A percentile compares a stretch with the other conserved stretches of the same genome.
Conservation (phyloP, 2,329 filamentous ascomycete genomes). For the Penicillium sp. region DNA sequence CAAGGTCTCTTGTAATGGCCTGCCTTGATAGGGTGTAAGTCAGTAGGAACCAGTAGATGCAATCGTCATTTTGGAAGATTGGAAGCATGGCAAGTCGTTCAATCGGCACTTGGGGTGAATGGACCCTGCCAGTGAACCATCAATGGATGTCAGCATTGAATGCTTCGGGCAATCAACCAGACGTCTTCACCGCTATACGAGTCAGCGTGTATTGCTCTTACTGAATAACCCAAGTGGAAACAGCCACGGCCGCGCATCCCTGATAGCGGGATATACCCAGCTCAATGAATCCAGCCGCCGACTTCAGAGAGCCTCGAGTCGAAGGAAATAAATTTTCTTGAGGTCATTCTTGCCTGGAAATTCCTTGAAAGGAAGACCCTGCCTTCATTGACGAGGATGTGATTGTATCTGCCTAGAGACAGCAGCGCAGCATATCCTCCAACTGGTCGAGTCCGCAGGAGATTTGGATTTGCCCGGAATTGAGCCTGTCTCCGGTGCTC, state of each 20-base stretch:
- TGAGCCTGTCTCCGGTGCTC: not conserved
- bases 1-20: slow-evolving; percentile 10
- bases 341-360: not conserved
- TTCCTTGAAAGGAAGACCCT: not conserved
- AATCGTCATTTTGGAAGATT: not conserved
- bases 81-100: not conserved
- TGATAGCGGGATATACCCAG: not conserved
- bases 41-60: not conserved
- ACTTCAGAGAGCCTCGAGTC: not conserved
- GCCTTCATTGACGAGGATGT: not conserved
- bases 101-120: not conserved
- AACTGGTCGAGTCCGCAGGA: not conserved
- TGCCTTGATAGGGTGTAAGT: not conserved
- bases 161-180: not conserved
- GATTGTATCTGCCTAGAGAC: not conserved
- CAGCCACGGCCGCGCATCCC: not conserved
- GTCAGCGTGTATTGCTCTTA: not conserved
- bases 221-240: not conserved
- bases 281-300: not conserved
- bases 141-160: not conserved
- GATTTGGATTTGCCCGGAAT: not conserved
- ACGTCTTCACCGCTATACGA: not conserved
- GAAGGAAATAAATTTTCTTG: not conserved
- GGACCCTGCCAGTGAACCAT: not conserved
- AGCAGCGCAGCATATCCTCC: not conserved